Evolutionary conservation across 1,284 basidiomycete species (phyloP), one percentile per base, ranked within the genome.

Genomic region (Austroboletus niveus): DNA sequence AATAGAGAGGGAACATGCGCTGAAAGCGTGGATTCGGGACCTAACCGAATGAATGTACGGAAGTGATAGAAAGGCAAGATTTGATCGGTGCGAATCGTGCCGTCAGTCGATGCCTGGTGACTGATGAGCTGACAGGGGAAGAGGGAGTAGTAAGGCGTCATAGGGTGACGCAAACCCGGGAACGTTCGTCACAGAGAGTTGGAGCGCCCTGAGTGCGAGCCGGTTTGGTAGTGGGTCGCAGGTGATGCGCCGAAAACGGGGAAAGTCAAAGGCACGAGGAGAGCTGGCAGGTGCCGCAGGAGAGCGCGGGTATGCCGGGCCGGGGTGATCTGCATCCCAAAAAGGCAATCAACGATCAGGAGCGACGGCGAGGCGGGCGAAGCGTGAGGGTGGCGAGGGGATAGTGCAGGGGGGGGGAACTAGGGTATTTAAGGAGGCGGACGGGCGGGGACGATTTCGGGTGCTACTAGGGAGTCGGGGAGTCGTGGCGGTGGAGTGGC

Each of bases 321-420:
- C 57, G 60, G 8, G 50, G 51, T 45, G 63, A 65, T 65, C 49
- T 65, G 45, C 64, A 15, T 22, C 54, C 63, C 22, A 48, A 67
- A 62, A 54, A 12, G 64, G 64, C 42, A 64, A 38, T 42, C 39
- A 17, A 35, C 52, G 29, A 42, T 29, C 36, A 10, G 36, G 2
- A 39, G n/a, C 17, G 14, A n/a, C 14, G 8, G 24, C 27, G 6
- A 7, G 8, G 24, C 14, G 41, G 17, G 8, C 22, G 14, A 42
- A 27, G 39, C 3, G 39, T 12, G 20, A 20, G 39, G 39, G 20
- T n/a, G 20, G 39, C 39, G 20, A 24, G 20, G 20, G 17, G 39
- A 14, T 20, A 12, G 27, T 12, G 17, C 24, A 14, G 22, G 5
- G 12, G 14, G 24, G 39, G 20, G 9, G 39, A 10, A 22, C 10